Evolutionary conservation across 441 rosid genomes (phyloP), one percentile per base, ranked within the genome.

Genomic region (Euphorbia schlechtendalii): DNA sequence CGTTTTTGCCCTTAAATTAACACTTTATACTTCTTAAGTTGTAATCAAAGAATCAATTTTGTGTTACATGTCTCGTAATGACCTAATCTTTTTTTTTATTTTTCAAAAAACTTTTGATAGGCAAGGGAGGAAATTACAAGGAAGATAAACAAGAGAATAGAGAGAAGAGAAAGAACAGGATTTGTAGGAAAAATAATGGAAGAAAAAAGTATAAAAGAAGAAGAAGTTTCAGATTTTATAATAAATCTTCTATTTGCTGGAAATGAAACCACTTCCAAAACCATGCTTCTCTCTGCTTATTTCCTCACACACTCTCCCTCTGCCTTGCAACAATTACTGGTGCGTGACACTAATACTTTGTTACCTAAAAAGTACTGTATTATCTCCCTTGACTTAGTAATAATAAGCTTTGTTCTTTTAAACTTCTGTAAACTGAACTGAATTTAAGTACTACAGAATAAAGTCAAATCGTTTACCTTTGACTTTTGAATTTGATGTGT

Each of bases 191-290:
- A 90, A 65, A 68, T 90, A 41, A 59, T 90, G 15, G 75, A 77
- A 34, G 96, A 90, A 76, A 89, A 83, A 71, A 82, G 69, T 80
- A 78, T 90, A 59, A 78, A 84, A 0, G 86, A 86, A 5, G 81
- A 88, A 41, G 84, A 78, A 3, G 60, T 88, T 14, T 81, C 89
- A 3, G 97, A 90, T 68, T 90, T 90, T 73, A 79, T 90, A 57
- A 81, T 90, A 62, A 90, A 86, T 74, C 89, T 90, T 59, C 70
- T 90, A 25, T 90, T 90, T 69, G 97, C 96, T 3, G 97, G 97
- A 66, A 90, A 88, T 59, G 97, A 90, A 79, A 90, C 97, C 0
- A 88, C 96, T 0, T 74, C 96, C 0, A 90, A 90, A 71, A 88
- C 97, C 13, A 88, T 90, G 96, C 82, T 88, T 14, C 83, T 90